These are phyloP conservation scores for Protostelium mycophagum DNA, from an alignment of 78 protist genomes.

Conservation along the genomic window DNA sequence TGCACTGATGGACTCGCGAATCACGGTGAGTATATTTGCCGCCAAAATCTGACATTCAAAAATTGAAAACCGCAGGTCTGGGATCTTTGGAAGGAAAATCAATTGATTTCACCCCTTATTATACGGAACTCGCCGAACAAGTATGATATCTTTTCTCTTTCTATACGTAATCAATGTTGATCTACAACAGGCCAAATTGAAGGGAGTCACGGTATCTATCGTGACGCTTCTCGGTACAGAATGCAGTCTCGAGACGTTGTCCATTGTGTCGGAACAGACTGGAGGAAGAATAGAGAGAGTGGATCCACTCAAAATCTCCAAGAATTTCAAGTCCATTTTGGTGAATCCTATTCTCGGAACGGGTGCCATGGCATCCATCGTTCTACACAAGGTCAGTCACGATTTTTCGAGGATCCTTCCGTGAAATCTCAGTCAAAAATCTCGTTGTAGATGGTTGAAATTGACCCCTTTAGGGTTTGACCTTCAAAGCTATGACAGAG, in stretches of 20 bases:
- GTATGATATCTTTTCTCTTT: neutral
- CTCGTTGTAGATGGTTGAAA: slow-evolving; percentile 51
- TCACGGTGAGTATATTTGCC: neutral
- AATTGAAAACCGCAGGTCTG: slow-evolving; percentile 13
- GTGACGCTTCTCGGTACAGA: slow-evolving; percentile 9
- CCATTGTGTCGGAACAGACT: neutral
- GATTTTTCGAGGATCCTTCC: too few species aligned
- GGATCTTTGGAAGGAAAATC: slow-evolving; percentile 38
- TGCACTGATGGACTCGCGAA: slow-evolving; percentile 74
- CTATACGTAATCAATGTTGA: neutral
- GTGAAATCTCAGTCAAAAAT: slow-evolving; percentile 14
- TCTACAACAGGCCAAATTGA: neutral
- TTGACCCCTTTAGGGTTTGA: slow-evolving; percentile 14
- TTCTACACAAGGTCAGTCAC: slow-evolving; percentile 5
- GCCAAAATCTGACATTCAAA: too few species aligned
- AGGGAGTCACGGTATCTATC: slow-evolving; percentile 16
- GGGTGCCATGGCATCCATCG: slow-evolving; percentile 9
- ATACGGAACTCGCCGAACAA: slow-evolving; percentile 16
- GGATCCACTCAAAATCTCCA: neutral
- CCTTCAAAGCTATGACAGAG: neutral
- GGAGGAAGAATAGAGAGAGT: neutral
- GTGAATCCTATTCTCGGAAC: neutral
- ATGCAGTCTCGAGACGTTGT: neutral
- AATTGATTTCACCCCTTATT: neutral
- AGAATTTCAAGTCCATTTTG: slow-evolving; percentile 1